phyloP scores from a whole-genome alignment of 1,284 basidiomycete species.

The Puccinia hordei region DNA sequence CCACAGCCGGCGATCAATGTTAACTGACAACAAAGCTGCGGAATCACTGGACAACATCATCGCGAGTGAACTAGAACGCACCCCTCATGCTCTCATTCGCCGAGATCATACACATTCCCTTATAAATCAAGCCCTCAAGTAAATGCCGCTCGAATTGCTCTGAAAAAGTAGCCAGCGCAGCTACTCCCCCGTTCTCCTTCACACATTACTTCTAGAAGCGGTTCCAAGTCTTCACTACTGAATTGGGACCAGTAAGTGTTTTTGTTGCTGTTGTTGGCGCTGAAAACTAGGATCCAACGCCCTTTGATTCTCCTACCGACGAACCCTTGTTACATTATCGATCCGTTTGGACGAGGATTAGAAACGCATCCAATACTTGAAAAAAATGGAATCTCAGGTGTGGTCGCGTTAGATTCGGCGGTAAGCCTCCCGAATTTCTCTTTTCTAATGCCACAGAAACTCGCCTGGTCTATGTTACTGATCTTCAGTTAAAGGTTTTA shows the following conservation, averaged over 20 bases:
- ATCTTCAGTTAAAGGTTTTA: not conserved
- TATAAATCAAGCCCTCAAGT: constrained; percentile 73
- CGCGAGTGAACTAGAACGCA: too few relatives aligned
- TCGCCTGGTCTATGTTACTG: not conserved
- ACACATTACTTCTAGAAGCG: constrained; percentile 85
- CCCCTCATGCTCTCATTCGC: constrained; percentile 66
- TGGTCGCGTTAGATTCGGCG: constrained; percentile 90
- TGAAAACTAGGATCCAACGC: too few relatives aligned
- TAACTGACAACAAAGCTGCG: too few relatives aligned
- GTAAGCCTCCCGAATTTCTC: constrained; percentile 61
- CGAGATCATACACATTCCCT: constrained; percentile 78
- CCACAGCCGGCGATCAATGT: too few relatives aligned
- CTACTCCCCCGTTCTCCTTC: constrained; percentile 93
- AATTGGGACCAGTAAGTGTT: constrained; percentile 78
- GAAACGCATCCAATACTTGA: constrained; percentile 83
- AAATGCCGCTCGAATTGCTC: constrained; percentile 69
- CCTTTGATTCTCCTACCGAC: not conserved
- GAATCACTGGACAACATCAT: too few relatives aligned
- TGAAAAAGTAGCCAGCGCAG: constrained; percentile 20
- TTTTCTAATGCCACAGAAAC: not conserved
- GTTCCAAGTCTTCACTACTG: constrained; percentile 95
- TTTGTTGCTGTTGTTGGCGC: not conserved
- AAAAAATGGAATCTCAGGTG: constrained; percentile 88
- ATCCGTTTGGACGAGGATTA: constrained; percentile 65
- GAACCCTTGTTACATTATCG: not conserved